Base-by-base conservation (phyloP, 2,329 filamentous ascomycete species). In the Rugonectria rugulosa region DNA sequence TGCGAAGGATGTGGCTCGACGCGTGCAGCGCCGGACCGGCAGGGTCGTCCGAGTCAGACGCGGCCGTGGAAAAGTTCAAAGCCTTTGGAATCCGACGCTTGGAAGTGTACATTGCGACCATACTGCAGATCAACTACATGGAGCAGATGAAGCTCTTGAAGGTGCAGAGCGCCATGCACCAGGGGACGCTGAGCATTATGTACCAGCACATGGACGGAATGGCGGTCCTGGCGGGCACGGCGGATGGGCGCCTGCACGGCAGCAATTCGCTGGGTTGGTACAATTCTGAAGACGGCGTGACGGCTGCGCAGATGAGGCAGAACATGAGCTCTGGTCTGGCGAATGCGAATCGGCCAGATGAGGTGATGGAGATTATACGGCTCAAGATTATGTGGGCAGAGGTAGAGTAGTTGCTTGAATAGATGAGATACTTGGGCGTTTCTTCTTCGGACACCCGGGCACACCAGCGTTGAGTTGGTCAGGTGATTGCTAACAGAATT, bases 251-350 rank as follows among this genome's bases (percentile, higher is more conserved):
- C 17, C 36, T 61, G 45, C 70, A 77, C 42, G 74, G 75, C 0
- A 75, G 68, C 38, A 73, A 63, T 41, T 59, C 61, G 1, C 23
- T 74, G 1, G 74, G 75, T 0, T 76, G 72, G 59, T 66, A 76
- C 34, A 71, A 70, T 29, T 74, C 73, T 15, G 60, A 70, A 21
- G 41, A 72, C 17, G 73, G 73, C 0, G 74, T 65, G 0, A 72
- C 67, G n/a, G 61, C 65, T 5, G 71, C 72, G 5, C 67, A 73
- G 20, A 67, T 71, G 64, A 64, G 64, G 40, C 64, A 72, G 2
- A 68, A 73, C 2, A 72, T 73, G 70, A 62, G 69, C 20, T 9
- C 61, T 11, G 72, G 72, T 6, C 63, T 73, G 56, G 56, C 68
- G 1, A 57, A 66, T 43, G 69, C 68, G 4, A 68, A 67, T 19